Percentiles rank a stretch among this genome's conserved stretches.
Conservation (phyloP, 106 monocot genomes). For the Gastrodia elata region DNA sequence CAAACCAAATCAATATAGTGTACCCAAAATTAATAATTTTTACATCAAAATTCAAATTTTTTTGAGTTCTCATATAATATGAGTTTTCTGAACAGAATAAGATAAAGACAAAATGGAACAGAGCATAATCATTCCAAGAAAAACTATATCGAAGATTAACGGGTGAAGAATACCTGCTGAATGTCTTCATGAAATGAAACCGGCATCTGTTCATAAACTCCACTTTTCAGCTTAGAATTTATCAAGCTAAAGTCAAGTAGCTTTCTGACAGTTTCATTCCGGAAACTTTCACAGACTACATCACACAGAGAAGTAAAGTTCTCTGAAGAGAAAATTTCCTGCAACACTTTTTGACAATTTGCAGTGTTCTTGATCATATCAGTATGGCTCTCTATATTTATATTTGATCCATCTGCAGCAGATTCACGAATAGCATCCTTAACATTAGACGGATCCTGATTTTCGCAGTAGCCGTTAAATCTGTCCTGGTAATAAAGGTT, state of each 20-base stretch:
- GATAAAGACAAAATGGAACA: neutral
- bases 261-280: constrained; percentile 23
- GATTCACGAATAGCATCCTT: neutral
- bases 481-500: constrained; percentile 23
- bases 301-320: constrained; percentile 66
- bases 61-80: no score
- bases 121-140: neutral
- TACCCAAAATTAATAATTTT: no score
- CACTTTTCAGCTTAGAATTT: constrained; percentile 50
- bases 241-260: constrained; percentile 43
- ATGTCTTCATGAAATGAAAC: constrained; percentile 50
- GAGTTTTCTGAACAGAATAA: no score
- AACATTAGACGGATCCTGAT: neutral
- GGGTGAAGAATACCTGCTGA: constrained; percentile 40
- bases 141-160: no score
- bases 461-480: constrained; percentile 8
- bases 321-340: constrained; percentile 56
- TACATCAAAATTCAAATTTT: no score
- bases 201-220: constrained; percentile 40
- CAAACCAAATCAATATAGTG: no score
- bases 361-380: constrained; percentile 25
- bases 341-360: constrained; percentile 43
- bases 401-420: constrained; percentile 1
- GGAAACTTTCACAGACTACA: constrained; percentile 43
- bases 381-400: constrained; percentile 7